phyloP scores from a whole-genome alignment of 306 rosid species.

The Rosa lucieae region DNA sequence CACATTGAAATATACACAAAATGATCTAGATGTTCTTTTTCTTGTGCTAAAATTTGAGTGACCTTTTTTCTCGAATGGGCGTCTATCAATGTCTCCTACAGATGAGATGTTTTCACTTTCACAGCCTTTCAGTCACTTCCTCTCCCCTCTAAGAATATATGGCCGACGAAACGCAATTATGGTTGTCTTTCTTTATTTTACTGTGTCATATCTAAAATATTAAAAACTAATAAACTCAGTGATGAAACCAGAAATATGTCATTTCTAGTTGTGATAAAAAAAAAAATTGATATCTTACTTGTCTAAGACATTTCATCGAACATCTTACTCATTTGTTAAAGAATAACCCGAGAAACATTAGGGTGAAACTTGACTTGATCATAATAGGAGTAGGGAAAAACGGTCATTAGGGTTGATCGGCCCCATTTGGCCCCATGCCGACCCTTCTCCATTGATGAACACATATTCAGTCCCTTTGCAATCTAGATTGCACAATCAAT shows the following conservation, averaged over 20 bases:
- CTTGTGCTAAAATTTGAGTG: constrained; percentile 27
- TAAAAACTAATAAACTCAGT: not conserved
- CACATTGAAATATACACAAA: constrained; percentile 29
- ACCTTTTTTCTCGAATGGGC: constrained; percentile 54
- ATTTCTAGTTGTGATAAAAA: not conserved
- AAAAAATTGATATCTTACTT: not conserved
- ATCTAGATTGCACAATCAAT: not conserved
- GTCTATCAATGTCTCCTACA: constrained; percentile 52
- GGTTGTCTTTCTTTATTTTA: constrained; percentile 30
- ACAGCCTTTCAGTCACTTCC: constrained; percentile 37
- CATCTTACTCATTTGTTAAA: not conserved
- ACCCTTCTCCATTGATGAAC: not conserved
- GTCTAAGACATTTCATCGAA: not conserved
- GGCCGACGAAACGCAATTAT: constrained; percentile 36
- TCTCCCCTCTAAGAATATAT: constrained; percentile 5
- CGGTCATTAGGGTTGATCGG: not conserved
- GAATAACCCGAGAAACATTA: not conserved
- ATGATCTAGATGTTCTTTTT: not conserved
- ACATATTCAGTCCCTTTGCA: not conserved
- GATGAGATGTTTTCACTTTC: constrained; percentile 48
- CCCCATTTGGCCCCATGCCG: not conserved
- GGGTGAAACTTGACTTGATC: not conserved
- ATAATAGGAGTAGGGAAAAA: too few relatives aligned
- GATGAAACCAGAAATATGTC: not conserved
- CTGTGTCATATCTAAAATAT: not conserved